Conservation (phyloP, 192 early-diverging fungal genomes). For the Polychytrium aggregatum region DNA sequence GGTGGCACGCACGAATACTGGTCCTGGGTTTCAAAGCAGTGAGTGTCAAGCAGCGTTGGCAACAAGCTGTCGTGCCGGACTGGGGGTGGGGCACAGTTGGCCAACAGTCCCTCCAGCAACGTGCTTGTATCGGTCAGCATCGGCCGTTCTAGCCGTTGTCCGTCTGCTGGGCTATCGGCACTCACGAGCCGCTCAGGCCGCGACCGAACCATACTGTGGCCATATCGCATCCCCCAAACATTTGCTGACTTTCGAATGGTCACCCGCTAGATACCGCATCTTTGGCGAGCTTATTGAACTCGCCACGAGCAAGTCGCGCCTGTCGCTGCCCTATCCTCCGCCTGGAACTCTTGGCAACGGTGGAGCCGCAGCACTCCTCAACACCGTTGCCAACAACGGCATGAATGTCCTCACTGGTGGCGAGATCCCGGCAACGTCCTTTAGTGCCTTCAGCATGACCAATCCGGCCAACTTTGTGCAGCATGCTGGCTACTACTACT, state of each 20-base stretch:
- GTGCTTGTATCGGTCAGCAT: no score
- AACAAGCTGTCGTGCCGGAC: no score
- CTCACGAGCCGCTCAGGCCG: no score
- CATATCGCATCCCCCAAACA: no score
- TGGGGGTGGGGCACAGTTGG: no score
- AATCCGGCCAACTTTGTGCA: slow-evolving; percentile 63
- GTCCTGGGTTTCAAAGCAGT: slow-evolving; percentile 74
- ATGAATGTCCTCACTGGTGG: slow-evolving; percentile 17
- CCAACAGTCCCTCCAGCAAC: no score
- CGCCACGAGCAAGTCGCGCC: slow-evolving; percentile 48
- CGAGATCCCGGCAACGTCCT: slow-evolving; percentile 18
- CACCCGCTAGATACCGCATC: slow-evolving; percentile 38
- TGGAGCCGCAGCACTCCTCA: slow-evolving; percentile 11
- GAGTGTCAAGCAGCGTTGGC: slow-evolving; percentile 6
- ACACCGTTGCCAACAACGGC: slow-evolving; percentile 12
- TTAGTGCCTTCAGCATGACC: slow-evolving; percentile 28
- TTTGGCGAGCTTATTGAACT: slow-evolving; percentile 72
- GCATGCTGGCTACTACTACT: slow-evolving; percentile 79
- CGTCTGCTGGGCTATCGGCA: no score
- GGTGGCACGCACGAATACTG: slow-evolving; percentile 79
- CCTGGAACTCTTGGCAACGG: slow-evolving; percentile 17
- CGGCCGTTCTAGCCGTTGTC: no score
- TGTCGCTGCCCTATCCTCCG: slow-evolving; percentile 54
- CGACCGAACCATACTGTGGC: no score
- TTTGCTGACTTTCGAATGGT: no score